A percentile compares a stretch with the other conserved stretches of the same genome.
Conservation (phyloP, 148 eudicot genomes). For the Polygonum maritimum region DNA sequence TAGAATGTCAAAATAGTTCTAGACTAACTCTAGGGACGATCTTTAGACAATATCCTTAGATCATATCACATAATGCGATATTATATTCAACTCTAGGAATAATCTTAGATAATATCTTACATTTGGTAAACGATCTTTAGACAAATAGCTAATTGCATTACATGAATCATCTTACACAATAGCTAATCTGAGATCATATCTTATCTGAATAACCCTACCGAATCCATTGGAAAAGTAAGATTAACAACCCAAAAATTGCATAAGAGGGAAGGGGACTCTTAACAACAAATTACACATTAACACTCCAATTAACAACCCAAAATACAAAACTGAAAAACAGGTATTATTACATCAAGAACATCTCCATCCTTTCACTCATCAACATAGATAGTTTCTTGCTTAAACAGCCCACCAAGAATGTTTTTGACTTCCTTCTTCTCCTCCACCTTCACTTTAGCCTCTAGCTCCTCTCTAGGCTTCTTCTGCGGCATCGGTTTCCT, state of each 20-base stretch:
- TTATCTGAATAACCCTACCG: too few relatives aligned
- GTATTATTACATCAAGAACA: not conserved
- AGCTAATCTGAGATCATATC: too few relatives aligned
- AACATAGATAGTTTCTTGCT: constrained; percentile 92
- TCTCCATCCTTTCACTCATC: constrained; percentile 34
- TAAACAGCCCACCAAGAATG: constrained; percentile 81
- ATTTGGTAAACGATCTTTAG: too few relatives aligned
- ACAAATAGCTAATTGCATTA: too few relatives aligned
- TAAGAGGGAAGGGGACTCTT: not conserved
- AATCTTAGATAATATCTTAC: too few relatives aligned
- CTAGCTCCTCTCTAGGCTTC: constrained; percentile 17
- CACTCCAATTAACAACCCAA: not conserved
- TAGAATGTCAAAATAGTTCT: too few relatives aligned
- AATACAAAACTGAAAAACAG: not conserved
- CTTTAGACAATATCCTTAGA: too few relatives aligned
- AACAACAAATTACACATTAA: not conserved
- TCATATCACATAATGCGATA: too few relatives aligned
- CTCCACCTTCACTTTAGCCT: constrained; percentile 24
- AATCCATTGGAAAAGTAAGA: not conserved
- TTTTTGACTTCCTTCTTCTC: constrained; percentile 52
- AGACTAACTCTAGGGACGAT: too few relatives aligned
- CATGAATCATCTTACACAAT: too few relatives aligned
- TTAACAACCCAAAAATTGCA: not conserved
- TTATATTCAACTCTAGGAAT: too few relatives aligned
- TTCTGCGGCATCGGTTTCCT: constrained; percentile 13